A percentile compares a stretch with the other conserved stretches of the same genome.
Conservation (phyloP, 2,329 filamentous ascomycete species). For the Gaeumannomyces tritici region DNA sequence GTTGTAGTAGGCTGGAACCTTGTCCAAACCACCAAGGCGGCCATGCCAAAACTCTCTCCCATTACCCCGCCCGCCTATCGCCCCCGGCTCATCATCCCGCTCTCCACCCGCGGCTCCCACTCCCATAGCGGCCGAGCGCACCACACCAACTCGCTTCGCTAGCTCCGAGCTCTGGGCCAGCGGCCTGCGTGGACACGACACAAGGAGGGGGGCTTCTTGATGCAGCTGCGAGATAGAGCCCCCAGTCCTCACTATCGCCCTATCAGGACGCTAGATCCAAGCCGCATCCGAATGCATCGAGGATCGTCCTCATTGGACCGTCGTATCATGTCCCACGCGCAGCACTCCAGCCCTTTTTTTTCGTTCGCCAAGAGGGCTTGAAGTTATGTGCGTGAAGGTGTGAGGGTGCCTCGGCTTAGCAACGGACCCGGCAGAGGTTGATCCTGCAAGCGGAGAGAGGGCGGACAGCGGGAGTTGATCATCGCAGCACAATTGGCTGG, state of each 20-base stretch:
- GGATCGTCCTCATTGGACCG: conserved; percentile 12
- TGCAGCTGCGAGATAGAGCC: background rate
- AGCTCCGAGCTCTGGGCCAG: background rate
- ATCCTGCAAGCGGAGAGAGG: background rate
- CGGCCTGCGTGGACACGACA: background rate
- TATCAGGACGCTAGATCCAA: conserved; percentile 12
- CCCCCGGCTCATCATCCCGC: background rate
- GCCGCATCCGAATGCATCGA: conserved; percentile 15
- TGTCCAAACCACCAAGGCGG: background rate
- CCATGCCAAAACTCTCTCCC: background rate
- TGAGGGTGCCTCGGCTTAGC: background rate
- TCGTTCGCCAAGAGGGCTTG: background rate
- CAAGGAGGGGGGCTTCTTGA: background rate
- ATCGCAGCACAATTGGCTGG: background rate
- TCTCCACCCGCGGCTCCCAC: background rate
- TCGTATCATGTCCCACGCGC: conserved; percentile 17
- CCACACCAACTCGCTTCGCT: background rate
- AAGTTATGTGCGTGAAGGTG: background rate
- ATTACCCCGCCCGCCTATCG: background rate
- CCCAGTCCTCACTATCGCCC: conserved; percentile 6
- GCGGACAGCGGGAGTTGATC: background rate
- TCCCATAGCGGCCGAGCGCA: background rate
- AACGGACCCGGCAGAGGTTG: background rate
- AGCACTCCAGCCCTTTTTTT: background rate
- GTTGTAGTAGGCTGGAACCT: background rate